Conservation (phyloP, 2,329 filamentous ascomycete species). For the Ophiosphaerella herpotricha region DNA sequence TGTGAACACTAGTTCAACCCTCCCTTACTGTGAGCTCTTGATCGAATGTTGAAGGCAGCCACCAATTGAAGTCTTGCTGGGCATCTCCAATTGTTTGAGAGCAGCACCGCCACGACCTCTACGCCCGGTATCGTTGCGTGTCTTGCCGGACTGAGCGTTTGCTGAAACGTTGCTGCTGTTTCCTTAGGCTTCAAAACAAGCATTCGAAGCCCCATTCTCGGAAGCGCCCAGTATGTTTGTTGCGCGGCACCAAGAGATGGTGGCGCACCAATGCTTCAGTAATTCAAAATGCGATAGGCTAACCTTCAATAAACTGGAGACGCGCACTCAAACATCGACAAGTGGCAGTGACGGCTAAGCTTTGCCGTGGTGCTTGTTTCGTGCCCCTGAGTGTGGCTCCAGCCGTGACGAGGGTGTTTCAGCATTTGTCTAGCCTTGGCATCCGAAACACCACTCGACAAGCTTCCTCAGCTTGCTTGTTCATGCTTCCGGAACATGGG, state of each 20-base stretch:
- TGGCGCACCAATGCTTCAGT: conserved; percentile 7
- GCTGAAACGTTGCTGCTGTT: conserved; percentile 7
- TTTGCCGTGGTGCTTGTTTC: conserved; percentile 32
- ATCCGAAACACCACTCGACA: conserved; percentile 26
- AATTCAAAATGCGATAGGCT: conserved; percentile 6
- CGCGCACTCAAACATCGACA: not conserved
- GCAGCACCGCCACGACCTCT: not conserved
- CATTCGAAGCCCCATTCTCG: not conserved
- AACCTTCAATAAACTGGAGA: not conserved
- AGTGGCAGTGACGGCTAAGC: conserved; percentile 25
- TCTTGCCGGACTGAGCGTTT: not conserved
- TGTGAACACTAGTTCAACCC: too few species aligned
- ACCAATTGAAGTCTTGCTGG: too few species aligned
- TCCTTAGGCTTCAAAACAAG: conserved; percentile 11
- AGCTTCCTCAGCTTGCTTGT: conserved; percentile 24
- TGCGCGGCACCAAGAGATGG: not conserved
- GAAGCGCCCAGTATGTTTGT: conserved; percentile 9
- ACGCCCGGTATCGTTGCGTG: not conserved
- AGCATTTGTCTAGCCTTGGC: conserved; percentile 29
- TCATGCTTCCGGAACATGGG: conserved; percentile 14
- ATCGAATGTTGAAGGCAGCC: too few species aligned
- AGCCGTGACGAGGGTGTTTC: conserved; percentile 21
- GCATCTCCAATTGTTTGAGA: not conserved
- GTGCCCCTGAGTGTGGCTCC: conserved; percentile 20
- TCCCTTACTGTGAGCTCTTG: too few species aligned